phyloP scores from a whole-genome alignment of 495 filamentous ascomycete species.

The Hypoxylon fuscum region DNA sequence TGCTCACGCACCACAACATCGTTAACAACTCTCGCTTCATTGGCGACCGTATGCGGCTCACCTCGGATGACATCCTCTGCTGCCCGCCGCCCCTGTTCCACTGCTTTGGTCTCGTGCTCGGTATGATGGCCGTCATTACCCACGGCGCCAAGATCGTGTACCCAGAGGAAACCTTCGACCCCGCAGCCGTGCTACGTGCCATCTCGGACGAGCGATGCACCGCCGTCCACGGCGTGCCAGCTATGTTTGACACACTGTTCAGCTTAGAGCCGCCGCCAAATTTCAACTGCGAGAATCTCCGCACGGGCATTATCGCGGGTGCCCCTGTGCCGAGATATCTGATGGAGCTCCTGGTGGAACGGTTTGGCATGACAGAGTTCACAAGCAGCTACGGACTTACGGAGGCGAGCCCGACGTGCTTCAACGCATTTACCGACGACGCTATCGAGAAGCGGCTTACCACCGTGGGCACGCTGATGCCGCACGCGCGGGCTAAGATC shows the following conservation, averaged over 20 bases:
- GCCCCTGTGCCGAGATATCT: constrained; percentile 70
- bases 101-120: constrained; percentile 78
- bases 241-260: constrained; percentile 76
- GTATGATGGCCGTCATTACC: constrained; percentile 71
- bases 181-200: constrained; percentile 64
- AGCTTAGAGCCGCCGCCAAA: constrained; percentile 57
- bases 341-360: constrained; percentile 68
- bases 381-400: constrained; percentile 78
- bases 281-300: constrained; percentile 62
- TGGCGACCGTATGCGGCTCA: constrained; percentile 72
- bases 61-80: constrained; percentile 69
- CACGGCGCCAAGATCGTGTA: constrained; percentile 74
- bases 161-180: constrained; percentile 70
- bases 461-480: constrained; percentile 73
- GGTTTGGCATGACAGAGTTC: constrained; percentile 72
- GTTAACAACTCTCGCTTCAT: constrained; percentile 77
- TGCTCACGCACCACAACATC: constrained; percentile 77
- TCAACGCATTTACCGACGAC: constrained; percentile 74
- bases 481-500: constrained; percentile 74
- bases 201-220: constrained; percentile 72
- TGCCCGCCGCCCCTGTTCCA: constrained; percentile 78
- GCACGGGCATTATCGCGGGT: constrained; percentile 76
- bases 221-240: constrained; percentile 74
- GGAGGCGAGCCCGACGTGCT: constrained; percentile 74
- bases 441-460: constrained; percentile 65